Conservation (phyloP, 164 flowering plant species). For the Pachysandra terminalis region DNA sequence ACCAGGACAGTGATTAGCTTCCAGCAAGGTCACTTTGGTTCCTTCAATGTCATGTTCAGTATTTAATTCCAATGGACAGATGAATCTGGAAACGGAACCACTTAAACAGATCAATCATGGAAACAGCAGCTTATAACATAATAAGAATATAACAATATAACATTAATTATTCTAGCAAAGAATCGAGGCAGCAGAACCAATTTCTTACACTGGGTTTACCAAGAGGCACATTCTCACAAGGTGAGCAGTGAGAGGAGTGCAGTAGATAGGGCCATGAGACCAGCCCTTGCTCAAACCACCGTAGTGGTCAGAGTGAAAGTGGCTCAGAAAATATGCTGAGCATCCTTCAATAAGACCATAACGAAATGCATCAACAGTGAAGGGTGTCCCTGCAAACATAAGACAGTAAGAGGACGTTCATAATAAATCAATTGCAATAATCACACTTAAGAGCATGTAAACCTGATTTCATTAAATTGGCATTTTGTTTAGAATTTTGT, state of each 20-base stretch:
- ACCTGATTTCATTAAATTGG: not conserved
- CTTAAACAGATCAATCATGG: not conserved
- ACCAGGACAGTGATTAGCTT: conserved; percentile 89
- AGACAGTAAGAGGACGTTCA: not conserved
- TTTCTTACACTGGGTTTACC: conserved; percentile 55
- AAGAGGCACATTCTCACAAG: conserved; percentile 50
- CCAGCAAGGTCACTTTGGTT: conserved; percentile 55
- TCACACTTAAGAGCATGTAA: not conserved
- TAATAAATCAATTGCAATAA: not conserved
- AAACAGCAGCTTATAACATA: not conserved
- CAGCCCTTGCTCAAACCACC: conserved; percentile 70
- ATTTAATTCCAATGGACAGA: conserved; percentile 54
- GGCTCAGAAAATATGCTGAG: conserved; percentile 64
- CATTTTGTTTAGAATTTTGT: no score
- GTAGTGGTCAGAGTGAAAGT: conserved; percentile 72
- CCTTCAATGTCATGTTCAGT: conserved; percentile 49
- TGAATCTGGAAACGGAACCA: conserved; percentile 31
- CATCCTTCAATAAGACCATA: conserved; percentile 66
- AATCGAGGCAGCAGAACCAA: not conserved
- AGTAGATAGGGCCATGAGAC: conserved; percentile 76
- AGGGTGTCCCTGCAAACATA: conserved; percentile 49
- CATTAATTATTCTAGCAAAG: no score
- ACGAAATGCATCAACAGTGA: conserved; percentile 75
- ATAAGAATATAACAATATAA: not conserved
- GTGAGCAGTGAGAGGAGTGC: conserved; percentile 64